Conservation (phyloP, 495 filamentous ascomycete species). For the Trichoderma virens region DNA sequence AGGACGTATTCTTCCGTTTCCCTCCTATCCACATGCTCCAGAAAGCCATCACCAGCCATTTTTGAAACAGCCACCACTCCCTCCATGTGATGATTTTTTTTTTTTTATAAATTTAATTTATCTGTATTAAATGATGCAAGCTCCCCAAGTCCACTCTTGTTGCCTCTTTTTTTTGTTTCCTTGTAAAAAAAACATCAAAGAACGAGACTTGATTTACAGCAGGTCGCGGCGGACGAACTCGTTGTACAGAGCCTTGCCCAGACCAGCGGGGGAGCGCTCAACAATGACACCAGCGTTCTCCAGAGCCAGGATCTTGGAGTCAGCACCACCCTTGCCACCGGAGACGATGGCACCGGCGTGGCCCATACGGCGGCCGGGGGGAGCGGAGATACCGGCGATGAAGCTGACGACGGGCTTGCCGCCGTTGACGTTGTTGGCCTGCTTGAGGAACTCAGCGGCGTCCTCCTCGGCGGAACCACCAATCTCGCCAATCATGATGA, state of each 20-base stretch:
- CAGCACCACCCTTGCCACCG: slow-evolving; percentile 93
- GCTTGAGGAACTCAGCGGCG: slow-evolving; percentile 85
- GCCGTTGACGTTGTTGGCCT: slow-evolving; percentile 74
- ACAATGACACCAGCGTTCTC: slow-evolving; percentile 92
- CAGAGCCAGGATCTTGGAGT: slow-evolving; percentile 94
- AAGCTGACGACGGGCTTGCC: slow-evolving; percentile 93
- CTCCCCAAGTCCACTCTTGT: not conserved
- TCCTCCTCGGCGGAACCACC: slow-evolving; percentile 97
- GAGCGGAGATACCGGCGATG: slow-evolving; percentile 96
- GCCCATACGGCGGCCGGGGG: slow-evolving; percentile 93
- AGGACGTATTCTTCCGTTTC: not conserved
- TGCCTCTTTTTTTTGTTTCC: not conserved
- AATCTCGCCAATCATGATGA: slow-evolving; percentile 99
- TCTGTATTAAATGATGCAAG: not conserved
- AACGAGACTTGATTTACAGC: slow-evolving; percentile 48
- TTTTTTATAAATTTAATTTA: not conserved
- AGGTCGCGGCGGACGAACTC: slow-evolving; percentile 96
- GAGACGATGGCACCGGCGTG: slow-evolving; percentile 97
- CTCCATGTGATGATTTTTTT: not conserved
- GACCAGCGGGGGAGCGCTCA: slow-evolving; percentile 82
- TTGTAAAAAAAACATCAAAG: not conserved
- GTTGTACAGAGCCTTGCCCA: slow-evolving; percentile 86
- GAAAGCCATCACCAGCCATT: not conserved
- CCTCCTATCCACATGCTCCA: not conserved
- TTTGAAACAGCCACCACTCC: not conserved